Evolutionary conservation across 2,329 filamentous ascomycete species (phyloP).

Genomic region (Xylaria multiplex): DNA sequence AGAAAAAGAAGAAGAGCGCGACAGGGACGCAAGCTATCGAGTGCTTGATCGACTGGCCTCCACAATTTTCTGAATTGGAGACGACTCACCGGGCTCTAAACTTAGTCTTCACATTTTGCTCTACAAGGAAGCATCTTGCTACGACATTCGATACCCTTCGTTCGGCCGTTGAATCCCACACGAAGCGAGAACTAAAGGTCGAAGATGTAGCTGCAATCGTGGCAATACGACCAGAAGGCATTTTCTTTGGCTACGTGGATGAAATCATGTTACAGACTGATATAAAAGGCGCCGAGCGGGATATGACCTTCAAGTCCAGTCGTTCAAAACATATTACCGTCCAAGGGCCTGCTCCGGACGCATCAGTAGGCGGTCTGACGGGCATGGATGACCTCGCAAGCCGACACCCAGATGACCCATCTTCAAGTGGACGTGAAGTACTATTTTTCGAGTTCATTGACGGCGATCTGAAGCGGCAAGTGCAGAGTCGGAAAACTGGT

Average conservation of each 20-base stretch:
- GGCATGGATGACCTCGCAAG: conserved; percentile 57
- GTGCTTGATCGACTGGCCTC: conserved; percentile 72
- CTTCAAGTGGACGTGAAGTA: conserved; percentile 68
- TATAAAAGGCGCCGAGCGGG: conserved; percentile 72
- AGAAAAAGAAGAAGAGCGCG: conserved; percentile 37
- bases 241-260: conserved; percentile 88
- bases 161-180: conserved; percentile 84
- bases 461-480: conserved; percentile 86
- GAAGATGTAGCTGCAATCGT: conserved; percentile 87
- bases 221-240: conserved; percentile 77
- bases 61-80: conserved; percentile 75
- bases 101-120: conserved; percentile 93
- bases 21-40: conserved; percentile 39
- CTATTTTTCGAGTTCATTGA: conserved; percentile 93
- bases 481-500: conserved; percentile 76
- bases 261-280: conserved; percentile 85
- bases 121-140: conserved; percentile 87
- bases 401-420: conserved; percentile 46
- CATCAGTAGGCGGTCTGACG: conserved; percentile 66
- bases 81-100: conserved; percentile 87
- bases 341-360: conserved; percentile 62
- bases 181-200: conserved; percentile 73
- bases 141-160: conserved; percentile 93
- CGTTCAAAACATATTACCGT: conserved; percentile 61
- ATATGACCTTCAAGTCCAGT: conserved; percentile 71